These are phyloP conservation scores for Liriodendron chinense DNA, from an alignment of 164 flowering plant genomes.

Conservation along the genomic window DNA sequence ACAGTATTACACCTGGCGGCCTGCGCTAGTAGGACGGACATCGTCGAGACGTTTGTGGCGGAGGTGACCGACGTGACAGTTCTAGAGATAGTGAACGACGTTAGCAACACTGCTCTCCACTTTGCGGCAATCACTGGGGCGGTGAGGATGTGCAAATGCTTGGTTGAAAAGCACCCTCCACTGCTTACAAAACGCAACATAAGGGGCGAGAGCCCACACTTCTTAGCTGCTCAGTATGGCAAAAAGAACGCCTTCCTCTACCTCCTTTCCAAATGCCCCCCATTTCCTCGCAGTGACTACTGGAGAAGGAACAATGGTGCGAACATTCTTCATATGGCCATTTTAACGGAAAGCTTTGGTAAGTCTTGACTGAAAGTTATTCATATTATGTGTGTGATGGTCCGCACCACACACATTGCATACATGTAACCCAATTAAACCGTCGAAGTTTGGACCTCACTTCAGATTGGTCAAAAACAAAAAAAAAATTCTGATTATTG, in stretches of 20 bases:
- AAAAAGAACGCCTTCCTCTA: slow-evolving; percentile 11
- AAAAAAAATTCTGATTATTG: no score
- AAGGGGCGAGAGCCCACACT: slow-evolving; percentile 19
- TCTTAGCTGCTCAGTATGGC: slow-evolving; percentile 21
- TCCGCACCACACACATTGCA: no score
- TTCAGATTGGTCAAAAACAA: no score
- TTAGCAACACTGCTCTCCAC: slow-evolving; percentile 22
- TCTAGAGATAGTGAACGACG: slow-evolving; percentile 9
- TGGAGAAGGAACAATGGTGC: slow-evolving; percentile 20
- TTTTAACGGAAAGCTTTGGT: no score
- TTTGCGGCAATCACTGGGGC: slow-evolving; percentile 20
- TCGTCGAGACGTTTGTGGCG: slow-evolving; percentile 12
- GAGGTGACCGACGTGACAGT: not conserved
- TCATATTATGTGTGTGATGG: no score
- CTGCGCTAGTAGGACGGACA: slow-evolving; percentile 12
- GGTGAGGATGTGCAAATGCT: slow-evolving; percentile 10
- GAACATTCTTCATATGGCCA: slow-evolving; percentile 20
- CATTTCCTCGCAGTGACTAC: not conserved
- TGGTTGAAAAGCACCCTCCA: not conserved
- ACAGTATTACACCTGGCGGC: slow-evolving; percentile 34
- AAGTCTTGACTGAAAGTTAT: no score
- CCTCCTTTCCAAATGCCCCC: not conserved
- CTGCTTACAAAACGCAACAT: slow-evolving; percentile 4
- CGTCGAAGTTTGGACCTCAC: no score
- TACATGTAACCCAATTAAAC: no score